Conservation (phyloP, 2,329 filamentous ascomycete genomes). For the Calonectria fujianensis region DNA sequence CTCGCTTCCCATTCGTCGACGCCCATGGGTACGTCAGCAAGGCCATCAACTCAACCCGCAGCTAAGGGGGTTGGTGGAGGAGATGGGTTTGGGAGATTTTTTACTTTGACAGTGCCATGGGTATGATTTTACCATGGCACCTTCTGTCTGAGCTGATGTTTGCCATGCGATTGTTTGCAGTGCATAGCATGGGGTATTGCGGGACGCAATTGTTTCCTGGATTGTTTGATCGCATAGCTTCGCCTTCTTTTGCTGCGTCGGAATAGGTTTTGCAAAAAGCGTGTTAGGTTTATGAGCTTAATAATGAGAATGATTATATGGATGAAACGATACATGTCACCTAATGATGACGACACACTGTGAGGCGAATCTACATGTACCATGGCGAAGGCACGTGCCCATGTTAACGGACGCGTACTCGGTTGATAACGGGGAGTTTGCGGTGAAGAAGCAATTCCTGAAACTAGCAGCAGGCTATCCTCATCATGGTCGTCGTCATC, state of each 20-base stretch:
- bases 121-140: constrained; percentile 1
- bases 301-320: constrained; percentile 37
- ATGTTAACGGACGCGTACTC: not conserved
- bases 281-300: constrained; percentile 27
- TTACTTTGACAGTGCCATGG: not conserved
- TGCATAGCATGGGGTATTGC: constrained; percentile 38
- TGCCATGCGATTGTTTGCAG: constrained; percentile 28
- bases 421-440: not conserved
- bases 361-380: not conserved
- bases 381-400: not conserved
- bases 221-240: constrained; percentile 46
- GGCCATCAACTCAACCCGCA: constrained; percentile 61
- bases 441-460: not conserved
- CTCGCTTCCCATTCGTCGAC: constrained; percentile 82
- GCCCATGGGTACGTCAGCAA: constrained; percentile 70
- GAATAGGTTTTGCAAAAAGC: constrained; percentile 34
- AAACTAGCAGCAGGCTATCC: not conserved
- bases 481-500: constrained; percentile 20
- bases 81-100: not conserved
- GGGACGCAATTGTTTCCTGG: constrained; percentile 32
- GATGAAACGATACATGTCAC: constrained; percentile 9
- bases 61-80: constrained; percentile 17
- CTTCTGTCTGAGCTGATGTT: constrained; percentile 18
- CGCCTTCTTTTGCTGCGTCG: constrained; percentile 40
- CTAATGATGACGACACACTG: not conserved